A percentile compares a stretch with the other conserved stretches of the same genome.
Conservation (phyloP, 345 rosid species). For the thale cress (Arabidopsis thaliana) region TAIR10.1 NC_003074.8:5685501-5686000, state of each 20-base stretch:
- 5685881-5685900: not conserved
- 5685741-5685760: conserved; percentile 10
- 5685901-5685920: conserved; percentile 24
- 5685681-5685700: conserved; percentile 9
- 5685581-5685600: not conserved
- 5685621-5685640: conserved; percentile 2
- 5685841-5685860: conserved; percentile 17
- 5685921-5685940: conserved; percentile 48
- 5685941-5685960: conserved; percentile 57
- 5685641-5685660: not conserved
- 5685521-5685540: conserved; percentile 58
- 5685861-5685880: not conserved
- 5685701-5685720: conserved; percentile 4
- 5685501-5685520: conserved; percentile 55
- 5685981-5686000: conserved; percentile 77
- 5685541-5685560: conserved; percentile 48
- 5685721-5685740: conserved; percentile 44
- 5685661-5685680: conserved; percentile 24
- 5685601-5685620: conserved; percentile 18
- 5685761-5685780: conserved; percentile 18
- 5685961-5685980: conserved; percentile 60
- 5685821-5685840: too few relatives aligned
- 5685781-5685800: conserved; percentile 12
- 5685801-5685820: not conserved
- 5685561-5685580: conserved; percentile 49